These are phyloP conservation scores for Trifolium repens DNA, from an alignment of 306 rosid species.

Conservation along the genomic window DNA sequence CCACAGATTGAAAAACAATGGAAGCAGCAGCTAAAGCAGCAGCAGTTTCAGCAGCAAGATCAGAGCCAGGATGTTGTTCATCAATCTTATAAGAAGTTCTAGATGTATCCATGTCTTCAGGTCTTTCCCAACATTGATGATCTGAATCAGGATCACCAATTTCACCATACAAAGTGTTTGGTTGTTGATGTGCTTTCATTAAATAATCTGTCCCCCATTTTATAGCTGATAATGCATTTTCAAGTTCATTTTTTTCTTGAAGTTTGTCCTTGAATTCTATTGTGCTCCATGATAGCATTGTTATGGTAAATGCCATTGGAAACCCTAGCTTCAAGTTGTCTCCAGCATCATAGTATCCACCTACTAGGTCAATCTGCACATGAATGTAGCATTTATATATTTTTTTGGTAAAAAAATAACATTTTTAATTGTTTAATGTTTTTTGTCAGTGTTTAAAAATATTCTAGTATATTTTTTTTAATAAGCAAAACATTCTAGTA, in stretches of 20 bases:
- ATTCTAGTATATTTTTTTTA: too few relatives aligned
- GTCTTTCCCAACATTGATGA: slow-evolving; percentile 69
- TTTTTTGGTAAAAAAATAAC: too few relatives aligned
- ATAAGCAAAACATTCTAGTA: too few relatives aligned
- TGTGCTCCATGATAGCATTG: slow-evolving; percentile 76
- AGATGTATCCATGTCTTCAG: slow-evolving; percentile 70
- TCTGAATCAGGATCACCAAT: slow-evolving; percentile 63
- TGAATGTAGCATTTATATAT: too few relatives aligned
- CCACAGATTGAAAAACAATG: slow-evolving; percentile 36
- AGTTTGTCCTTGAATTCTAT: slow-evolving; percentile 53
- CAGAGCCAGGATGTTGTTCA: slow-evolving; percentile 57
- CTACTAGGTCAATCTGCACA: slow-evolving; percentile 53
- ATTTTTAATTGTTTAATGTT: too few relatives aligned
- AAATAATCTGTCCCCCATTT: slow-evolving; percentile 75
- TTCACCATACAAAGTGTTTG: slow-evolving; percentile 52
- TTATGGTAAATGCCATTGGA: slow-evolving; percentile 69
- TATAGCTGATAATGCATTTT: slow-evolving; percentile 54
- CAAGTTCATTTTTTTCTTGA: slow-evolving; percentile 23
- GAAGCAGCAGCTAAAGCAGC: slow-evolving; percentile 73
- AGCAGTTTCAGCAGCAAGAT: slow-evolving; percentile 70
- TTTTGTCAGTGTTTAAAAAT: too few relatives aligned
- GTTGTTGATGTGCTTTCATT: slow-evolving; percentile 57
- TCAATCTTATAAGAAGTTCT: slow-evolving; percentile 47
- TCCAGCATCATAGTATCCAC: slow-evolving; percentile 84
- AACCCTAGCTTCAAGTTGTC: slow-evolving; percentile 69